Evolutionary conservation across 371 early-diverging fungal species (phyloP).

Genomic region (Mucor circinelloides): DNA sequence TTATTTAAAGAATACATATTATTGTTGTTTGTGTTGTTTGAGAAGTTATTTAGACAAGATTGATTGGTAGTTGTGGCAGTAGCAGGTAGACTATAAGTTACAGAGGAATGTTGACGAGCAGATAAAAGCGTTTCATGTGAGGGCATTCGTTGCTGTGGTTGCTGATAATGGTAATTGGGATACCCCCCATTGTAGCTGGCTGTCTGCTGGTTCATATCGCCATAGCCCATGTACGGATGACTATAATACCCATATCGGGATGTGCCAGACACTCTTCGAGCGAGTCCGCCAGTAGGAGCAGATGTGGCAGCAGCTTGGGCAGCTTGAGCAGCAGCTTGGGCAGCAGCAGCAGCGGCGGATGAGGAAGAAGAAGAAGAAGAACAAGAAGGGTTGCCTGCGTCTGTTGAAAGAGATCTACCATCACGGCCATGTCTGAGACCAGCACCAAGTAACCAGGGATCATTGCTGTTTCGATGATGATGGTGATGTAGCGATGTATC

Average conservation of each 20-base stretch:
- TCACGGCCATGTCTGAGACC: slow-evolving; percentile 14
- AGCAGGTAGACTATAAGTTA: neutral
- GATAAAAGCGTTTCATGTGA: slow-evolving; percentile 10
- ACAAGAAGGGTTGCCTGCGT: slow-evolving; percentile 20
- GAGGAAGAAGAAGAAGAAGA: neutral
- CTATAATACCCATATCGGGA: slow-evolving; percentile 17
- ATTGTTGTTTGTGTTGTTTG: slow-evolving; percentile 14
- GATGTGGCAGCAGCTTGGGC: slow-evolving; percentile 1
- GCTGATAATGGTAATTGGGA: slow-evolving; percentile 17
- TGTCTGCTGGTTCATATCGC: slow-evolving; percentile 11
- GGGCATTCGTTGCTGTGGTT: slow-evolving; percentile 13
- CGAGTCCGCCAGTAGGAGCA: neutral
- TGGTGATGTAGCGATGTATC: slow-evolving; percentile 19
- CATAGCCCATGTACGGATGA: neutral
- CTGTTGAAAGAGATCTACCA: slow-evolving; percentile 26
- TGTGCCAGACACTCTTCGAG: slow-evolving; percentile 1
- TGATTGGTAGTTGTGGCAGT: slow-evolving; percentile 2
- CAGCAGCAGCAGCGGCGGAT: neutral
- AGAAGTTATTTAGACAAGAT: slow-evolving; percentile 1
- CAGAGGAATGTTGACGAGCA: slow-evolving; percentile 5
- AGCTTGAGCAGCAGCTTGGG: neutral
- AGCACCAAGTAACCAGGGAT: neutral
- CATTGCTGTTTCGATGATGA: slow-evolving; percentile 8
- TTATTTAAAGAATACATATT: slow-evolving; percentile 11
- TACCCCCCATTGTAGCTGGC: slow-evolving; percentile 19